These are phyloP conservation scores for Trichophaea hybrida DNA, from an alignment of 2,329 filamentous ascomycete species.

Conservation along the genomic window DNA sequence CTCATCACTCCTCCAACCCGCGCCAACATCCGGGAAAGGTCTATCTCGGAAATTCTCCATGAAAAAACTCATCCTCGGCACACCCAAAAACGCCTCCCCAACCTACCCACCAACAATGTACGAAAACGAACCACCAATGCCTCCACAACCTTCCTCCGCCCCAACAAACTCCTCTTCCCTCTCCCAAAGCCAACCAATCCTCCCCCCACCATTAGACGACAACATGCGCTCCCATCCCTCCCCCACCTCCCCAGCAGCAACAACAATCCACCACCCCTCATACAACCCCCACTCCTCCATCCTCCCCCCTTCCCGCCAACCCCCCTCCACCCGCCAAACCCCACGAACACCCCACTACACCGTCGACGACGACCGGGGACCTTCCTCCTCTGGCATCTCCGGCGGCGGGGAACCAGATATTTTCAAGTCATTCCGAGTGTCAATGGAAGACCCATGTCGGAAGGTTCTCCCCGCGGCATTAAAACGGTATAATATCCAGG, in stretches of 20 bases:
- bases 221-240: conserved; percentile 40
- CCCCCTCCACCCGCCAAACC: conserved; percentile 28
- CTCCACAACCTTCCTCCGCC: not conserved
- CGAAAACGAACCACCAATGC: not conserved
- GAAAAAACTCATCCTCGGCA: conserved; percentile 58
- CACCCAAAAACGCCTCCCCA: conserved; percentile 62
- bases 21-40: conserved; percentile 32
- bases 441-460: conserved; percentile 94
- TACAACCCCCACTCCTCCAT: not conserved
- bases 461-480: conserved; percentile 91
- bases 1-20: conserved; percentile 1
- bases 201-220: conserved; percentile 32
- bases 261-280: conserved; percentile 36
- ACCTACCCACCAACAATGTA: conserved; percentile 33
- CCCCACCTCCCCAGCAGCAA: conserved; percentile 46
- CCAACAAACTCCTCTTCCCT: not conserved
- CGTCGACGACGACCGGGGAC: conserved; percentile 23
- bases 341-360: conserved; percentile 29
- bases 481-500: conserved; percentile 97
- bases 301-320: not conserved
- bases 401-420: conserved; percentile 46
- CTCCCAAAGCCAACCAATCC: not conserved
- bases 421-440: conserved; percentile 96
- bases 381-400: conserved; percentile 19
- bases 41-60: conserved; percentile 61